These are phyloP conservation scores for Ceratopteris richardii DNA, from an alignment of 75 land plant species.

Conservation along the genomic window DNA sequence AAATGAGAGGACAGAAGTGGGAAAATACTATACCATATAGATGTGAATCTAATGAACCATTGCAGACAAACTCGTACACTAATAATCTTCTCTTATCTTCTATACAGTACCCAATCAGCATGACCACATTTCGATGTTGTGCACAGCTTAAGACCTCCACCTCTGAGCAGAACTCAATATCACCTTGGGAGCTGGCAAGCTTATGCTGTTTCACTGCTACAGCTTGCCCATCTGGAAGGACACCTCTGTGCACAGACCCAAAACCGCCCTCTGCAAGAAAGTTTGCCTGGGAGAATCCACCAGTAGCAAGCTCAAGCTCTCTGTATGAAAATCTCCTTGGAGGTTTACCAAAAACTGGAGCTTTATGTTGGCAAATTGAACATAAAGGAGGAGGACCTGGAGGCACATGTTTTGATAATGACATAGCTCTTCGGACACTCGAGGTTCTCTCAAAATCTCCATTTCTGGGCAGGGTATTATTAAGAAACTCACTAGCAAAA, in stretches of 20 bases:
- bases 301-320: constrained; percentile 61
- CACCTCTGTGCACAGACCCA: constrained; percentile 60
- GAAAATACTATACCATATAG: constrained; percentile 61
- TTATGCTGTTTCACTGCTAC: constrained; percentile 79
- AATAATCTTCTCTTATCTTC: constrained; percentile 69
- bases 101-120: constrained; percentile 82
- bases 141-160: constrained; percentile 92
- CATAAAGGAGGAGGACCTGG: constrained; percentile 56
- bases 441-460: constrained; percentile 27
- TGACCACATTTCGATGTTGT: constrained; percentile 90
- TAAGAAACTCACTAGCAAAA: constrained; percentile 10
- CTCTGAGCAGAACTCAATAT: constrained; percentile 86
- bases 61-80: constrained; percentile 85
- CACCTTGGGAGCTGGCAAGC: constrained; percentile 87
- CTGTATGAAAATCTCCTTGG: constrained; percentile 41
- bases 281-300: constrained; percentile 40
- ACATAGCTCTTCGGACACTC: constrained; percentile 51
- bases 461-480: neutral
- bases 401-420: constrained; percentile 29
- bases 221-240: constrained; percentile 48
- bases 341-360: constrained; percentile 71
- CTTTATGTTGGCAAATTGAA: constrained; percentile 58
- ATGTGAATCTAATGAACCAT: constrained; percentile 80
- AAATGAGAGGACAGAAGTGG: no score
- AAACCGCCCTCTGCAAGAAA: constrained; percentile 62